Evolutionary conservation across 257 asterid genomes (phyloP), one percentile per base, ranked within the genome.

Genomic region (Salvia rosmarinus): DNA sequence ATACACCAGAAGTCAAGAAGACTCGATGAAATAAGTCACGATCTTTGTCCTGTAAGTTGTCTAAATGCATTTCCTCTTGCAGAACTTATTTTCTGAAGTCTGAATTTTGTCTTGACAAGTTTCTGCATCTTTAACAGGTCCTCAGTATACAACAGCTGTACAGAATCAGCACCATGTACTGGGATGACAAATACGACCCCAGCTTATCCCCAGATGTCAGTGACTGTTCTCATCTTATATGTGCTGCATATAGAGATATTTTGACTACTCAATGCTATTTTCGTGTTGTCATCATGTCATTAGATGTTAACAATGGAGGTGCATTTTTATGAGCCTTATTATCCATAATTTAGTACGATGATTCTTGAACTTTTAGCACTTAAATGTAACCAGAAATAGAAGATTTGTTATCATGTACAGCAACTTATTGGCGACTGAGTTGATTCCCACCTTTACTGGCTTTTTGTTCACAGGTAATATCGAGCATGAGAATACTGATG

Each of bases 171-270:
- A 94, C 99, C 19, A 91, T 94, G 99, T 94, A 94, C 79, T 94
- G 99, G 99, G 99, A 94, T 77, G 99, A 94, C 89, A 94, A 94
- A 79, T 94, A 94, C 55, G 99, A 96, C 82, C 98, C 91, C 39
- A 95, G 99, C 84, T 89, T 95, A 79, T 89, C 96, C 37, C 90
- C 78, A 44, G 99, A 95, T 51, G 99, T 94, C 80, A 89, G n/a
- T n/a, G n/a, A n/a, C n/a, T n/a, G n/a, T n/a, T n/a, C 66, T 13
- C 52, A n/a, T 60, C 68, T 60, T 19, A 51, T 3, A 13, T 8
- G 5, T 51, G 28, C 57, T 49, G 56, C 56, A 49, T n/a, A n/a
- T n/a, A n/a, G n/a, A n/a, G n/a, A n/a, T n/a, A n/a, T n/a, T n/a
- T n/a, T n/a, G n/a, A n/a, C n/a, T n/a, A n/a, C n/a, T n/a, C n/a